phyloP scores from a whole-genome alignment of 2,329 filamentous ascomycete genomes.

The Davidsoniella eucalypti region DNA sequence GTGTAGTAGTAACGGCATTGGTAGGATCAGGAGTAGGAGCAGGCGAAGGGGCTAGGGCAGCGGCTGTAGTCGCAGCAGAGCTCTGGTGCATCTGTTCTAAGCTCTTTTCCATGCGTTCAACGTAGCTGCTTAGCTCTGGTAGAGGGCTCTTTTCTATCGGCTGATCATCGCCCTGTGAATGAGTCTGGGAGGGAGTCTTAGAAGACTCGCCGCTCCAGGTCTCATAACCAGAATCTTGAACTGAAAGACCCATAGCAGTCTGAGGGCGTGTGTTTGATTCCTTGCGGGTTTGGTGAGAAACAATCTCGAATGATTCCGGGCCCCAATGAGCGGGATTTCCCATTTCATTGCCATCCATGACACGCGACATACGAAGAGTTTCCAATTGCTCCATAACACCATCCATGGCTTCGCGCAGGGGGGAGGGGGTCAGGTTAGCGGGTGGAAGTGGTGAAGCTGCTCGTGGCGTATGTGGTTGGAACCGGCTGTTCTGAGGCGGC shows the following conservation, averaged over 20 bases:
- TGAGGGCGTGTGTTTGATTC: slow-evolving; percentile 36
- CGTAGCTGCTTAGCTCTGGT: slow-evolving; percentile 69
- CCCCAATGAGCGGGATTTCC: slow-evolving; percentile 61
- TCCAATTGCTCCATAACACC: slow-evolving; percentile 92
- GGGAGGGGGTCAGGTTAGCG: slow-evolving; percentile 74
- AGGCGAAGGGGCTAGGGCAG: background rate
- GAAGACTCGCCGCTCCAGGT: slow-evolving; percentile 38
- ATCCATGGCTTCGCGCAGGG: slow-evolving; percentile 88
- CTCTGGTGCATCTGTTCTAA: slow-evolving; percentile 51
- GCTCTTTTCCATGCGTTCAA: slow-evolving; percentile 79
- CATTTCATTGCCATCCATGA: slow-evolving; percentile 22
- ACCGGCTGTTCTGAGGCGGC: slow-evolving; percentile 3
- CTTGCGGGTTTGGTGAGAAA: slow-evolving; percentile 20
- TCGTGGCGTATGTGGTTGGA: slow-evolving; percentile 33
- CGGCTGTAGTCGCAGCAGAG: background rate
- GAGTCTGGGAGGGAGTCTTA: slow-evolving; percentile 17
- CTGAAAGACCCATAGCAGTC: slow-evolving; percentile 54
- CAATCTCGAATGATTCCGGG: slow-evolving; percentile 62
- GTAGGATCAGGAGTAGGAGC: background rate
- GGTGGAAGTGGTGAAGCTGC: slow-evolving; percentile 48
- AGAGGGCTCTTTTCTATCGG: slow-evolving; percentile 26
- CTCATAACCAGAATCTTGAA: slow-evolving; percentile 44
- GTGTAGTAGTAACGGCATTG: background rate
- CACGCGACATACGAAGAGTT: slow-evolving; percentile 52
- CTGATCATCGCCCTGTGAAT: slow-evolving; percentile 3